Evolutionary conservation across 2,329 filamentous ascomycete species (phyloP), one percentile per base, ranked within the genome.

Genomic region (Cladosporium sp.): DNA sequence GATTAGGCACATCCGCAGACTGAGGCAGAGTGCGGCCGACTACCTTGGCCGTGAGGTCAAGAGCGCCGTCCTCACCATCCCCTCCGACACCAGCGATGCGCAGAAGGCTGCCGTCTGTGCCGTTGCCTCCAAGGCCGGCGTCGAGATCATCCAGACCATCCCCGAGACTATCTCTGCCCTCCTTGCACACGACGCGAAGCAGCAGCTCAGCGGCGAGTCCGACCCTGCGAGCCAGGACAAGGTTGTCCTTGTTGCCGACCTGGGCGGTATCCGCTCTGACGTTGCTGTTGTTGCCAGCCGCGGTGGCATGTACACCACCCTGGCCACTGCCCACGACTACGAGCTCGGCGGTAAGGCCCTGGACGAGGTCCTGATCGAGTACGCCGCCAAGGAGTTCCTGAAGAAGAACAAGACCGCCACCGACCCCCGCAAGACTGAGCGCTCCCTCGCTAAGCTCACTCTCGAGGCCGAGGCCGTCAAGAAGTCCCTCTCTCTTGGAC

Each of bases 361-460:
- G 53, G 93, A 98, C 76, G 82, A 93, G 70, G 86, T 92, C 46
- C 80, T 98, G 54, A 87, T 95, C 69, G 92, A 98, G 70, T 86
- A 96, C 78, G 96, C 97, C 63, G 87, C 92, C 63, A 98, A 98
- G 80, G 93, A 98, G 74, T 98, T 98, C 75, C 81, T 93, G 67
- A 97, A 98, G 82, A 95, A 95, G 80, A 83, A 97, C 81, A 86
- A 85, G 75, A 82, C 82, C 54, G 59, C 65, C 32, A 58, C 59
- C 40, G 93, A 97, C 71, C 93, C 93, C 18, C 82, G 91, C 62
- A 80, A 85, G 67, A 89, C 93, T 68, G 78, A 85, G 52, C 85
- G 85, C 64, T 86, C 87, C 64, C 75, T 96, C 63, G 91, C 93
- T 56, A 98, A 97, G 80, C 78, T 98, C 61, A 92, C 89, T 73